Conservation (phyloP, 176 grass and related monocot species). For the Aegilops bicornis region DNA sequence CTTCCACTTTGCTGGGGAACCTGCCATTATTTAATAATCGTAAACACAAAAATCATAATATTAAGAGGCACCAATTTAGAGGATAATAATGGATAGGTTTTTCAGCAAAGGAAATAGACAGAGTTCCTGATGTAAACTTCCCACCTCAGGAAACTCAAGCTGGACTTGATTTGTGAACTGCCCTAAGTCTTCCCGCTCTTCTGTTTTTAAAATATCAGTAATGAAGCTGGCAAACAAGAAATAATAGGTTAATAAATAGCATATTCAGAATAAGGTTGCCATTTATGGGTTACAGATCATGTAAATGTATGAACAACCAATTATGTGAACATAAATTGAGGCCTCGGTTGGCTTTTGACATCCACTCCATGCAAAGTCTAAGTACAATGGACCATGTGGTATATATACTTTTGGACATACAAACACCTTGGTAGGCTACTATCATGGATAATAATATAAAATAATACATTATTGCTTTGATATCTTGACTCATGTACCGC, state of each 20-base stretch:
- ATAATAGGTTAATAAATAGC: not conserved
- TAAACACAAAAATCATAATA: not conserved
- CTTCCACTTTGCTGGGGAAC: slow-evolving; percentile 83
- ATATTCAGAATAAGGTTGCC: not conserved
- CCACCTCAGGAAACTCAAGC: slow-evolving; percentile 77
- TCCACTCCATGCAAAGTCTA: no score
- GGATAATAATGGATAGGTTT: not conserved
- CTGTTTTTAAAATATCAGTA: slow-evolving; percentile 67
- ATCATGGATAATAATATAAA: no score
- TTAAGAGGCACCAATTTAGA: not conserved
- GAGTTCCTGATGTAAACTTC: not conserved
- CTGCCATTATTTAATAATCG: slow-evolving; percentile 38
- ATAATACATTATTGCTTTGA: no score
- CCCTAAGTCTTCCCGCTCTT: slow-evolving; percentile 60
- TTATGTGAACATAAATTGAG: not conserved
- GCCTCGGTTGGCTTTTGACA: no score
- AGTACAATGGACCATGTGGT: no score
- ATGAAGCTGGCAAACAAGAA: slow-evolving; percentile 54
- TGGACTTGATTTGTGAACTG: slow-evolving; percentile 63
- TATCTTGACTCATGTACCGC: no score
- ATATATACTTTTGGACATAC: no score
- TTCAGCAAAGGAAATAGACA: no score
- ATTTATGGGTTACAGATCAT: not conserved
- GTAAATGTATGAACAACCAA: not conserved
- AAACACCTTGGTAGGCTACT: no score